Evolutionary conservation across 2,329 filamentous ascomycete species (phyloP), one percentile per base, ranked within the genome.

Genomic region (Nectriaceae sp.): DNA sequence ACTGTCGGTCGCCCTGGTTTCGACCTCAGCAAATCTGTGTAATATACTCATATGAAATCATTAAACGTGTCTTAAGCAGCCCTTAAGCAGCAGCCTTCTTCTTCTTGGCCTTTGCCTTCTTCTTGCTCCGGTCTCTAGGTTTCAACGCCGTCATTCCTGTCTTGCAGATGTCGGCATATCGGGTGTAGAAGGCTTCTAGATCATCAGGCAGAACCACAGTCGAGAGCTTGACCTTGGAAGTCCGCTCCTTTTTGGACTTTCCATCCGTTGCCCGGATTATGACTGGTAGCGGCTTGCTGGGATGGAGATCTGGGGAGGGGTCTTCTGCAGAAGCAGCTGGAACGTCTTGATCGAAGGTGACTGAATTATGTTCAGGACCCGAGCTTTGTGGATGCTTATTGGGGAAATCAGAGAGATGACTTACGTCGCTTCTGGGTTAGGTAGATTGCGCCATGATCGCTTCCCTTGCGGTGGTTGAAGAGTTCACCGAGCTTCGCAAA

Each of bases 81-180:
- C 13, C 24, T 55, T 45, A 62, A 44, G 51, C 47, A 42, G 51
- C 47, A 29, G 64, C 62, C 70, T 81, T 85, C 75, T 85, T 88
- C 73, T 78, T 83, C 74, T 87, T 89, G 55, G 88, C 90, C 68
- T 88, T 88, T 60, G 88, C 85, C 67, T 88, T 89, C 75, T 86
- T 85, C 79, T 90, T 93, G 70, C 88, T 96, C 65, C 91, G 82
- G 72, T 97, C 93, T 59, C 94, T 81, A 66, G 96, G 96, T 82
- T 96, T 97, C 72, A 99, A 67, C 6, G 87, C 85, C 41, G 82
- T 79, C 91, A 97, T 97, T 5, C 91, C 90, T 0, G 79, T 75
- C 75, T 96, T 97, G 73, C 92, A 97, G 3, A 91, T 79, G 59
- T 97, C 94, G 19, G 91, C 92, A 73, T 97, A 99, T 43, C 83